Percentiles rank a stretch among this genome's conserved stretches.
These are phyloP conservation scores for Typha latifolia DNA, from an alignment of 176 grass and related monocot genomes.

Conservation along the genomic window DNA sequence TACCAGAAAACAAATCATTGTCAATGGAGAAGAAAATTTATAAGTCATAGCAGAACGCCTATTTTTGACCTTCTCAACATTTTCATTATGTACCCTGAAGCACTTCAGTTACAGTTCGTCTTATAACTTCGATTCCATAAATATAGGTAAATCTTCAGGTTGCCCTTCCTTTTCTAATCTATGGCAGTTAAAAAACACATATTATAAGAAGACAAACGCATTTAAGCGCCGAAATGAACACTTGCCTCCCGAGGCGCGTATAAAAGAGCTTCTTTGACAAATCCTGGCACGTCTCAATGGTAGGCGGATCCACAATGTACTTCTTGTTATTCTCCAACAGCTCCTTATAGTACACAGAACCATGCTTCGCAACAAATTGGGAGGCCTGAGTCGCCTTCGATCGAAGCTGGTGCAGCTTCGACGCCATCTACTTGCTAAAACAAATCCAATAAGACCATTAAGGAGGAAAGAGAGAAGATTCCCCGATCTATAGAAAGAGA, in stretches of 20 bases:
- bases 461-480: not conserved
- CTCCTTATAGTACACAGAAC: conserved; percentile 59
- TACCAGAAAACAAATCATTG: too few species aligned
- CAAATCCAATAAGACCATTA: conserved; percentile 8
- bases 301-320: conserved; percentile 64
- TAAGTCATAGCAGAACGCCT: too few species aligned
- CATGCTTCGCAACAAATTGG: conserved; percentile 50
- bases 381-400: conserved; percentile 49
- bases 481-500: too few species aligned
- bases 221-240: not conserved
- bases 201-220: not conserved
- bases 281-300: conserved; percentile 77
- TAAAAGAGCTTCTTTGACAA: conserved; percentile 94
- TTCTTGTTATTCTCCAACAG: conserved; percentile 89
- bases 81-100: too few species aligned
- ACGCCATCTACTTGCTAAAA: conserved; percentile 46
- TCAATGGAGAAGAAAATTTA: too few species aligned
- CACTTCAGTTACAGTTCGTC: too few species aligned
- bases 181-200: too few species aligned
- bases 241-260: conserved; percentile 83
- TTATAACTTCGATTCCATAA: too few species aligned
- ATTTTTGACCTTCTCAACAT: too few species aligned
- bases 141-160: too few species aligned
- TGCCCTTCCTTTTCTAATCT: too few species aligned
- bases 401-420: conserved; percentile 61